phyloP scores from a whole-genome alignment of 306 rosid genomes.

The Aeschynomene evenia region DNA sequence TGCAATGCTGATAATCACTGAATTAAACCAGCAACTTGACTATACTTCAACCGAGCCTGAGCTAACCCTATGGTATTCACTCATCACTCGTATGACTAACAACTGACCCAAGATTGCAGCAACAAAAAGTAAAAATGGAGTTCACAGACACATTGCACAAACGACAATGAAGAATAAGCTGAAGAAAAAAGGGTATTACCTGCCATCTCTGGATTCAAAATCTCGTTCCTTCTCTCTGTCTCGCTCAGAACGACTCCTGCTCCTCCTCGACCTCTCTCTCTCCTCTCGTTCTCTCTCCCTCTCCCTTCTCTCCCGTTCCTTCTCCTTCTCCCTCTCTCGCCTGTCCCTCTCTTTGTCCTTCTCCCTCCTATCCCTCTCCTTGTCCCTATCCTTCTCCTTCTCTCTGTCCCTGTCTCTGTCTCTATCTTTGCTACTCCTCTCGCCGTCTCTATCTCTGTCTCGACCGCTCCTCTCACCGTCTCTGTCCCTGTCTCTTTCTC shows the following conservation, averaged over 20 bases:
- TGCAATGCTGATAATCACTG: background rate
- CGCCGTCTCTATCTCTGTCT: conserved; percentile 24
- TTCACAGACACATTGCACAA: background rate
- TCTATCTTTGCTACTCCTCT: conserved; percentile 19
- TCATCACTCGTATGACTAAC: background rate
- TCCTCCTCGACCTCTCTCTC: conserved; percentile 56
- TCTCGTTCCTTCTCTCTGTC: conserved; percentile 69
- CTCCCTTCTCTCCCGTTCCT: conserved; percentile 27
- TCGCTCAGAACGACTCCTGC: conserved; percentile 58
- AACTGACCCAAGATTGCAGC: background rate
- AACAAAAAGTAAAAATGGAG: background rate
- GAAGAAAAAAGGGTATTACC: conserved; percentile 42
- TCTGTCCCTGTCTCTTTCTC: conserved; percentile 31
- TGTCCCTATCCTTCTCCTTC: background rate
- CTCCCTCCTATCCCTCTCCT: conserved; percentile 6
- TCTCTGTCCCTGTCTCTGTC: conserved; percentile 28
- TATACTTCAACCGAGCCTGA: background rate
- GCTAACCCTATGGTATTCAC: background rate
- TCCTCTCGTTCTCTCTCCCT: conserved; percentile 34
- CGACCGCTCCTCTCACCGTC: conserved; percentile 28
- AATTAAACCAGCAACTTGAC: background rate
- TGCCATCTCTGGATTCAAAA: conserved; percentile 64
- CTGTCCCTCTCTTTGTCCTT: conserved; percentile 40
- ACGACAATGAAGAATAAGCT: background rate
- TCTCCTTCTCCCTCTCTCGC: conserved; percentile 24